Conservation (phyloP, 306 rosid genomes). For the Fragaria vesca region DNA sequence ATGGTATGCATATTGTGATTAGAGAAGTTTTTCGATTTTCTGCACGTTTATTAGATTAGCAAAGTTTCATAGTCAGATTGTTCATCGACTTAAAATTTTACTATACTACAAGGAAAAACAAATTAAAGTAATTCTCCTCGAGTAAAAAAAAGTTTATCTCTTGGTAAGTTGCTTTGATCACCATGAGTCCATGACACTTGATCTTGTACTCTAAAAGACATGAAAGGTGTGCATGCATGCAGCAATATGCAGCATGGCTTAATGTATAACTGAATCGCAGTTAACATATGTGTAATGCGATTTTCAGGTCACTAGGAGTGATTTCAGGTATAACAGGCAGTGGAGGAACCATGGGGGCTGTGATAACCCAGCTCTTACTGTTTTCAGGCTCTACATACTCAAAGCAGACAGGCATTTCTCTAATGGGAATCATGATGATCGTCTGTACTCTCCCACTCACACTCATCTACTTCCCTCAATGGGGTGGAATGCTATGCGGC, state of each 20-base stretch:
- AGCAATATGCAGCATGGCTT: neutral
- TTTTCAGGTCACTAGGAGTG: slow-evolving; percentile 58
- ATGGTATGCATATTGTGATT: neutral
- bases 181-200: neutral
- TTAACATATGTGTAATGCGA: neutral
- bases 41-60: neutral
- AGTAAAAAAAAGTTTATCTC: neutral
- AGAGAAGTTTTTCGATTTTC: too few species aligned
- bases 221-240: neutral
- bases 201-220: neutral
- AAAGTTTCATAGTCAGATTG: neutral
- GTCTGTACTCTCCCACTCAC: slow-evolving; percentile 41
- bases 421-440: slow-evolving; percentile 49
- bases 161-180: neutral
- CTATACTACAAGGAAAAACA: too few species aligned
- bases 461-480: slow-evolving; percentile 42
- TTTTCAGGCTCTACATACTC: slow-evolving; percentile 42
- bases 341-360: slow-evolving; percentile 62
- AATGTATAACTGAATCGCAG: neutral
- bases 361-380: slow-evolving; percentile 46
- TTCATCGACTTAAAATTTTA: neutral
- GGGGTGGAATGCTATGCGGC: slow-evolving; percentile 58
- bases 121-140: too few species aligned
- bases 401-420: slow-evolving; percentile 51
- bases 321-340: slow-evolving; percentile 68